These are phyloP conservation scores for Plasmopara halstedii DNA, from an alignment of 352 stramenopile genomes.

Conservation along the genomic window DNA sequence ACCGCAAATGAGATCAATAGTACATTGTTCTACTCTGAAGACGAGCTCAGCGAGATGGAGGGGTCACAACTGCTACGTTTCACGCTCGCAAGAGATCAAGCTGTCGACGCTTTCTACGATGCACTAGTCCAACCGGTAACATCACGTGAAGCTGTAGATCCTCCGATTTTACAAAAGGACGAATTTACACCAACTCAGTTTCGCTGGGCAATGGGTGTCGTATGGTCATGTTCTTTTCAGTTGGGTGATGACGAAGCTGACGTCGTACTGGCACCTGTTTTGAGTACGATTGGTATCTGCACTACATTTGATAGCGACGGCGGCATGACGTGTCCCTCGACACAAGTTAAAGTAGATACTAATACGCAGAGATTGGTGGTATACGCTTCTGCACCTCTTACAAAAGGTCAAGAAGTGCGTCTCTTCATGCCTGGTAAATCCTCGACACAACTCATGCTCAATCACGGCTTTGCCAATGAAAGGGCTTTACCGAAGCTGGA, in stretches of 20 bases:
- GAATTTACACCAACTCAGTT: slow-evolving; percentile 42
- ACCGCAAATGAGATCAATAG: slow-evolving; percentile 20
- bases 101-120: slow-evolving; percentile 33
- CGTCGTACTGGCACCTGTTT: slow-evolving; percentile 31
- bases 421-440: slow-evolving; percentile 26
- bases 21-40: slow-evolving; percentile 34
- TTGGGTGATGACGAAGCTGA: slow-evolving; percentile 17
- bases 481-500: slow-evolving; percentile 18
- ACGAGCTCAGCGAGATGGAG: slow-evolving; percentile 24
- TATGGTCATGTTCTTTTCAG: slow-evolving; percentile 35
- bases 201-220: slow-evolving; percentile 35
- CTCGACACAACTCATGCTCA: slow-evolving; percentile 39
- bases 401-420: slow-evolving; percentile 23
- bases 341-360: slow-evolving; percentile 19
- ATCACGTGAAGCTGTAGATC: slow-evolving; percentile 26
- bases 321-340: slow-evolving; percentile 16
- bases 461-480: slow-evolving; percentile 29
- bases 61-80: slow-evolving; percentile 34
- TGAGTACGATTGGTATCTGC: slow-evolving; percentile 35
- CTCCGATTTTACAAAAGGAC: slow-evolving; percentile 33
- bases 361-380: slow-evolving; percentile 22
- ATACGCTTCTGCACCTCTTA: slow-evolving; percentile 24
- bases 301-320: slow-evolving; percentile 14
- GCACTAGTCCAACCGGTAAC: slow-evolving; percentile 31
- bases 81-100: slow-evolving; percentile 19